These are phyloP conservation scores for Cenchrus fungigraminus DNA, from an alignment of 176 grass and related monocot species.

Conservation along the genomic window DNA sequence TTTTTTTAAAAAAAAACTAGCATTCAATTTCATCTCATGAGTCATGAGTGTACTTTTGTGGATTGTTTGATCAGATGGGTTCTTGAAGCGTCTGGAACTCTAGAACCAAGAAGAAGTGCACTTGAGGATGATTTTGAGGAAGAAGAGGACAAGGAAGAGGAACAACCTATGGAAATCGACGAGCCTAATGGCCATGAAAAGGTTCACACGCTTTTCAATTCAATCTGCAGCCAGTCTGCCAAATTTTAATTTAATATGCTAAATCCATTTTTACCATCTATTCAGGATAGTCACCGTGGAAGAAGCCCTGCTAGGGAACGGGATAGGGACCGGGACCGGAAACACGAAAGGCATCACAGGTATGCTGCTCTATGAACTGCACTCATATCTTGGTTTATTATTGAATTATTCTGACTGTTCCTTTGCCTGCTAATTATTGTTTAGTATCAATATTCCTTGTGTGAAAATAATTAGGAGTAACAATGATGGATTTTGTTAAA, in stretches of 20 bases:
- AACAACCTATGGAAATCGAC: slow-evolving; percentile 63
- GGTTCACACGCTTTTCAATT: slow-evolving; percentile 37
- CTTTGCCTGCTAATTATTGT: not conserved
- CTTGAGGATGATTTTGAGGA: slow-evolving; percentile 99
- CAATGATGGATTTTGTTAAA: not conserved
- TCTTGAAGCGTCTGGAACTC: slow-evolving; percentile 78
- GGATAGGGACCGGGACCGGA: slow-evolving; percentile 59
- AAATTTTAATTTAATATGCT: slow-evolving; percentile 15
- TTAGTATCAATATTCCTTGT: slow-evolving; percentile 20
- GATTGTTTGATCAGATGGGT: slow-evolving; percentile 59
- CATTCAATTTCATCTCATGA: not conserved
- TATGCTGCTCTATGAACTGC: slow-evolving; percentile 41
- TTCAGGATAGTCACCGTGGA: slow-evolving; percentile 73
- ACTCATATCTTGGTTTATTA: not conserved
- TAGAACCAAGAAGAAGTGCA: slow-evolving; percentile 94
- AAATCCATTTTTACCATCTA: slow-evolving; percentile 27
- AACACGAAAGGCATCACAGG: slow-evolving; percentile 67
- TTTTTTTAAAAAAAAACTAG: not conserved
- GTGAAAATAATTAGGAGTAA: not conserved
- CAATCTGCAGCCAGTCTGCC: not conserved
- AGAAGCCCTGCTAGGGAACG: slow-evolving; percentile 72
- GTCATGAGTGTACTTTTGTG: not conserved
- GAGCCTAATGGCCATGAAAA: slow-evolving; percentile 66
- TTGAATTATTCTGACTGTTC: not conserved
- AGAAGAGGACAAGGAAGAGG: slow-evolving; percentile 86